Conservation (phyloP, 1,284 basidiomycete species). For the Mycosarcoma maydis region DNA sequence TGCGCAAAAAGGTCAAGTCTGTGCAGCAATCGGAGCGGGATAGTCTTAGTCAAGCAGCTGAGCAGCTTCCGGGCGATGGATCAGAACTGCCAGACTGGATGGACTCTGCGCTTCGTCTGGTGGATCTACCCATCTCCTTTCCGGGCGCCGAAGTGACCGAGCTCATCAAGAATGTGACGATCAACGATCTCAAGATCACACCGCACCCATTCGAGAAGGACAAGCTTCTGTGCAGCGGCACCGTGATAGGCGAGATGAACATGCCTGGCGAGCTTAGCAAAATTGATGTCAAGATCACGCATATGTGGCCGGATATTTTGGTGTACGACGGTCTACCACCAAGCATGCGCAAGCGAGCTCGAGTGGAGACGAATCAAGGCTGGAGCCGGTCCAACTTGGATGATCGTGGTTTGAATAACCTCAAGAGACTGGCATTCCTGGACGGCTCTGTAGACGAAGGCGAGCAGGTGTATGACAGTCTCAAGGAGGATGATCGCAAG, state of each 20-base stretch:
- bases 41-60: neutral
- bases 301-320: conserved; percentile 62
- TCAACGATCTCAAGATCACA: conserved; percentile 59
- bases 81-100: conserved; percentile 58
- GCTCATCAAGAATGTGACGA: conserved; percentile 62
- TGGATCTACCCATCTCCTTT: conserved; percentile 60
- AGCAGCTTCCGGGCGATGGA: conserved; percentile 46
- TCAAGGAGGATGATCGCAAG: conserved; percentile 21
- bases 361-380: neutral
- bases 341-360: conserved; percentile 43
- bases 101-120: conserved; percentile 47
- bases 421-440: conserved; percentile 32
- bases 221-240: conserved; percentile 59
- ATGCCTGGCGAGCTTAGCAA: conserved; percentile 58
- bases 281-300: conserved; percentile 59
- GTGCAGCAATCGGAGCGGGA: neutral
- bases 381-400: conserved; percentile 15
- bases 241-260: conserved; percentile 57
- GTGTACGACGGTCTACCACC: conserved; percentile 61
- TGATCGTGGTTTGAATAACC: conserved; percentile 23
- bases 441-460: conserved; percentile 7
- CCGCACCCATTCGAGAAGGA: conserved; percentile 60
- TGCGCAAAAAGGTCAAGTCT: conserved; percentile 21
- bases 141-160: conserved; percentile 60
- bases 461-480: conserved; percentile 1